Evolutionary conservation across 768 basidiomycete species (phyloP).

Genomic region (Tulasnella sp.): DNA sequence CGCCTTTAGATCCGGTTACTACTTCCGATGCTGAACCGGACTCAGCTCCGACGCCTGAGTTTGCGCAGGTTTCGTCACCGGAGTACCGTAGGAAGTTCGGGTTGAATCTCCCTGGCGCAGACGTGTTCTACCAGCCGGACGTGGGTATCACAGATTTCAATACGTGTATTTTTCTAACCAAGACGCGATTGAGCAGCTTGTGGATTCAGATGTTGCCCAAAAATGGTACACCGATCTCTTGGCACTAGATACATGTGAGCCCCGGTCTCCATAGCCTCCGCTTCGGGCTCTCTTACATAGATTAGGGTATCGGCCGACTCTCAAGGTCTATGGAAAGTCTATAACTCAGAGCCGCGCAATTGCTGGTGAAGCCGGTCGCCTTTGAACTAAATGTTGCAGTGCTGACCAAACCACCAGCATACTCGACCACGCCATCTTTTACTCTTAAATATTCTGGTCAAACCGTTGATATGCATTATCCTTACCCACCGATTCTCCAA

Average conservation of each 20-base stretch:
- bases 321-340: constrained; percentile 49
- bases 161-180: not conserved
- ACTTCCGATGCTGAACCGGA: not conserved
- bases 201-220: constrained; percentile 40
- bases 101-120: constrained; percentile 37
- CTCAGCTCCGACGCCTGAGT: not conserved
- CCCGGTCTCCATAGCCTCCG: not conserved
- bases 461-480: constrained; percentile 45
- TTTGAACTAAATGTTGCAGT: not conserved
- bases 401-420: constrained; percentile 40
- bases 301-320: constrained; percentile 48
- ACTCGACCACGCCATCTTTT: constrained; percentile 43
- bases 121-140: constrained; percentile 40
- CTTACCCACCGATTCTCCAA: constrained; percentile 44
- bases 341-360: constrained; percentile 49
- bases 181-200: constrained; percentile 37
- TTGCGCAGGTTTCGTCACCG: constrained; percentile 8
- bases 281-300: not conserved
- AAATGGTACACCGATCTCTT: constrained; percentile 45
- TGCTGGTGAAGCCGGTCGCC: constrained; percentile 36
- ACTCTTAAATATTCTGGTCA: constrained; percentile 47
- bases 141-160: constrained; percentile 23
- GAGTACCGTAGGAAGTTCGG: constrained; percentile 21
- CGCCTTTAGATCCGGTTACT: not conserved
- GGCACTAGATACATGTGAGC: constrained; percentile 45